Evolutionary conservation across 192 early-diverging fungal species (phyloP), one percentile per base, ranked within the genome.

Genomic region (Funneliformis geosporum): DNA sequence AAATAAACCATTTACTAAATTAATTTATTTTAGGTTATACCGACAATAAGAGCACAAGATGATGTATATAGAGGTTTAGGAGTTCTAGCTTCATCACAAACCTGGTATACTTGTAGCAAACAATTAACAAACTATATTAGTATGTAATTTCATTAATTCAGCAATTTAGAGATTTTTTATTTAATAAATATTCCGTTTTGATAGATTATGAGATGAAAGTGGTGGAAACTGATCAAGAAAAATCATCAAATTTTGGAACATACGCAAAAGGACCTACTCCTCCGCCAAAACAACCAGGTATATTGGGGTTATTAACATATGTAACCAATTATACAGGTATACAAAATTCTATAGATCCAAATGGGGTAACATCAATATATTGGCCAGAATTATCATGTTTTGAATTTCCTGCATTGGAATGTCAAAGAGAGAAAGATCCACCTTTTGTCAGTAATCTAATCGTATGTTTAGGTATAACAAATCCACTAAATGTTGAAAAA

Each of bases 91-190:
- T 65, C 62, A 4, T 0, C 23, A 27, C 28, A 33, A 25, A 65
- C 62, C 12, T 65, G 62, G 62, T 65, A 65, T 65, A 65, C 27
- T 25, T 65, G 62, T 65, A 65, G 62, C 14, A 65, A 65, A 65
- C 28, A 33, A 25, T 12, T 10, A 33, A 65, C 62, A 14, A 65
- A 65, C 6, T 33, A 65, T 65, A 65, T 28, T 28, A 28, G 62
- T 65, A 65, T 5, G 28, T 11, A 27, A 23, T 28, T 16, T 28
- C 28, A 28, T 14, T 21, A 28, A 12, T 65, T 14, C 10, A 33
- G 33, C 33, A 33, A 33, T 33, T 33, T 14, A 33, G 1, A 64
- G 12, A 33, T 65, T 16, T 65, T 27, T 9, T 7, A 2, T 65
- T 23, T 33, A 33, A 65, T 14, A 8, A 28, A 21, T 1, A 5